These are phyloP conservation scores for Entomophthora muscae DNA, from an alignment of 371 early-diverging fungal species.

Conservation along the genomic window DNA sequence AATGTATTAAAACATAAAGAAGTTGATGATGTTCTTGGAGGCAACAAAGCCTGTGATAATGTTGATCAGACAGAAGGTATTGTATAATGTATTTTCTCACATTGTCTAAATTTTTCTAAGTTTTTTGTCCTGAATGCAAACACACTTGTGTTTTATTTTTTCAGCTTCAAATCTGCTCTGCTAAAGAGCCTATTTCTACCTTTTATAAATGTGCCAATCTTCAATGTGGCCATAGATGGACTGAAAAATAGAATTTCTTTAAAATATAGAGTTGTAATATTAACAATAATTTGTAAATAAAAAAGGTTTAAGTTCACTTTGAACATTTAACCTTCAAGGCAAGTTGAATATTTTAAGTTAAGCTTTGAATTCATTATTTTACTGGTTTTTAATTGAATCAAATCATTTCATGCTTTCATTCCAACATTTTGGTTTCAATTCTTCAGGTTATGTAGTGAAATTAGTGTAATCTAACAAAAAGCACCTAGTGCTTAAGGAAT, in stretches of 20 bases:
- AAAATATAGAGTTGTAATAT: too few relatives aligned
- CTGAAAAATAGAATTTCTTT: slow-evolving; percentile 34
- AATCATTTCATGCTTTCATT: too few relatives aligned
- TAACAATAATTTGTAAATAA: too few relatives aligned
- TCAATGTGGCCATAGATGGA: slow-evolving; percentile 57
- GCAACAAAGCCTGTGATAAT: slow-evolving; percentile 79
- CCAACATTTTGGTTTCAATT: too few relatives aligned
- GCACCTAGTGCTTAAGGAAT: too few relatives aligned
- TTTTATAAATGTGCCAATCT: slow-evolving; percentile 67
- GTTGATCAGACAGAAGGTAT: slow-evolving; percentile 76
- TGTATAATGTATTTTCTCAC: background rate
- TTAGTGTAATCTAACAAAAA: too few relatives aligned
- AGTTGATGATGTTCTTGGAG: slow-evolving; percentile 89
- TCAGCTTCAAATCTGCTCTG: slow-evolving; percentile 88
- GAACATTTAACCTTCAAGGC: too few relatives aligned
- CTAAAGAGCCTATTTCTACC: slow-evolving; percentile 87
- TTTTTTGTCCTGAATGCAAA: slow-evolving; percentile 75
- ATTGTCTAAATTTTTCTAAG: slow-evolving; percentile 17
- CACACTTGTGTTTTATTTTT: slow-evolving; percentile 73
- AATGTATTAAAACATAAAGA: slow-evolving; percentile 51
- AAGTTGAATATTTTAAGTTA: too few relatives aligned
- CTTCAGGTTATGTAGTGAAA: too few relatives aligned
- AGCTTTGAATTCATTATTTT: too few relatives aligned
- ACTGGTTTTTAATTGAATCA: too few relatives aligned
- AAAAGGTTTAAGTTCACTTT: too few relatives aligned